These are phyloP conservation scores for Solanum pinnatisectum DNA, from an alignment of 257 asterid species.

Conservation along the genomic window DNA sequence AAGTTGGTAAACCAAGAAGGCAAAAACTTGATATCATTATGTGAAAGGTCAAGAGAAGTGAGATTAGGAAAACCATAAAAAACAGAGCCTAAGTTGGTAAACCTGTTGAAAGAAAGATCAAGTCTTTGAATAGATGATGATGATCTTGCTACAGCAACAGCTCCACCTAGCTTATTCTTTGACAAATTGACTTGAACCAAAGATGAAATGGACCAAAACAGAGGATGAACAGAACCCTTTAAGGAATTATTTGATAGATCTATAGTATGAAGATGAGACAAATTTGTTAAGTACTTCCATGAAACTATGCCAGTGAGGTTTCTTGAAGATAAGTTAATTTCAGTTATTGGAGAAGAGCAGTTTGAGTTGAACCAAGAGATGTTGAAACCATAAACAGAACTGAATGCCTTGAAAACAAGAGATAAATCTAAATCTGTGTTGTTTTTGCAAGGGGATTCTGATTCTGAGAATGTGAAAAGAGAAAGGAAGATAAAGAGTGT, in stretches of 20 bases:
- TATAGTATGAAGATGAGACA: slow-evolving; percentile 46
- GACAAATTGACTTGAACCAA: slow-evolving; percentile 52
- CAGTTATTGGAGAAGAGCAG: slow-evolving; percentile 38
- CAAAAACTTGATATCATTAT: slow-evolving; percentile 30
- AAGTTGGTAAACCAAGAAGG: slow-evolving; percentile 51
- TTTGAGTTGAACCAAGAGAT: slow-evolving; percentile 40
- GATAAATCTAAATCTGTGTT: slow-evolving; percentile 34
- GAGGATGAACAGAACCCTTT: slow-evolving; percentile 48
- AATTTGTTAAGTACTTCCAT: slow-evolving; percentile 55
- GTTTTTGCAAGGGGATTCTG: slow-evolving; percentile 34
- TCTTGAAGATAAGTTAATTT: slow-evolving; percentile 39
- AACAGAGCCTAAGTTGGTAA: slow-evolving; percentile 37
- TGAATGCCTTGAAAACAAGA: slow-evolving; percentile 52
- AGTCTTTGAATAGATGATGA: slow-evolving; percentile 21
- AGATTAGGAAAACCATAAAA: slow-evolving; percentile 29
- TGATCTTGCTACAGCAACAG: slow-evolving; percentile 22
- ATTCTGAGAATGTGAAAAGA: slow-evolving; percentile 5
- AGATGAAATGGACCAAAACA: slow-evolving; percentile 51
- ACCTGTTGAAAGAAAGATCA: slow-evolving; percentile 70
- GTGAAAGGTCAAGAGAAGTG: slow-evolving; percentile 46
- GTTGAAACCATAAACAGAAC: slow-evolving; percentile 62
- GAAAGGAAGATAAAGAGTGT: slow-evolving; percentile 21
- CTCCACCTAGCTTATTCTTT: slow-evolving; percentile 63
- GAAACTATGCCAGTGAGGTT: slow-evolving; percentile 63
- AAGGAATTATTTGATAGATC: slow-evolving; percentile 74